Evolutionary conservation across 371 early-diverging fungal genomes (phyloP).

Genomic region (Mortierella sp.): DNA sequence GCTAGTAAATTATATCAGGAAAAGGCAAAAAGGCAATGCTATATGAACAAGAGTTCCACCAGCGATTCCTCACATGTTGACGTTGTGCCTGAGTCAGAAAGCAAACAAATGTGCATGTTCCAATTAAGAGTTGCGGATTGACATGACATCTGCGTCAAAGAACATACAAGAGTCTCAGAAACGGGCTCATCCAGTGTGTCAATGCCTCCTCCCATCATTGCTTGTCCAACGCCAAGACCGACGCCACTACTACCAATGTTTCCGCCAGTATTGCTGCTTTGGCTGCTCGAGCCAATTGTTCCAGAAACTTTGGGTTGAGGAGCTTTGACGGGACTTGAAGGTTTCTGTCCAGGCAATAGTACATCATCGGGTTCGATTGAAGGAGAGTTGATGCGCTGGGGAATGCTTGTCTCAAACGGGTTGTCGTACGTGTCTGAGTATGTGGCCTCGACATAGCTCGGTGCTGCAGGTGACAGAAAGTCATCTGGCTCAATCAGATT

Average conservation of each 20-base stretch:
- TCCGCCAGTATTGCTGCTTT: slow-evolving; percentile 18
- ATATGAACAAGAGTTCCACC: not conserved
- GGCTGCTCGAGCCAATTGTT: slow-evolving; percentile 46
- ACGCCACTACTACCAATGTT: slow-evolving; percentile 27
- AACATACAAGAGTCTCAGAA: slow-evolving; percentile 80
- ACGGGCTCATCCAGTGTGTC: slow-evolving; percentile 97
- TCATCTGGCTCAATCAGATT: slow-evolving; percentile 54
- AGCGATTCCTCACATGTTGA: too few species aligned
- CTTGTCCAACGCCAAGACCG: slow-evolving; percentile 55
- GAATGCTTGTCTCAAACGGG: slow-evolving; percentile 56
- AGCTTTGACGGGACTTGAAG: slow-evolving; percentile 40
- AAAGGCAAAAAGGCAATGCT: not conserved
- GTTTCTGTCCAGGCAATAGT: slow-evolving; percentile 53
- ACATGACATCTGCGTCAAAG: not conserved
- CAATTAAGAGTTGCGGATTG: not conserved
- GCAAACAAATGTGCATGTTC: not conserved
- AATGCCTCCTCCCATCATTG: slow-evolving; percentile 44
- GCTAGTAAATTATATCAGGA: slow-evolving; percentile 56
- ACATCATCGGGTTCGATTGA: slow-evolving; percentile 57
- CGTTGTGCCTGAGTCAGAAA: not conserved
- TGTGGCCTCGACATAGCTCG: slow-evolving; percentile 50
- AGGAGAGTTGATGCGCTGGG: slow-evolving; percentile 50
- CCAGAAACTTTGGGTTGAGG: slow-evolving; percentile 52
- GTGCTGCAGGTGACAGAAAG: slow-evolving; percentile 54
- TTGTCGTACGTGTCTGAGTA: slow-evolving; percentile 58